These are phyloP conservation scores for Taiozyma sp. DNA, from an alignment of 1,139 yeast genomes.

Conservation along the genomic window DNA sequence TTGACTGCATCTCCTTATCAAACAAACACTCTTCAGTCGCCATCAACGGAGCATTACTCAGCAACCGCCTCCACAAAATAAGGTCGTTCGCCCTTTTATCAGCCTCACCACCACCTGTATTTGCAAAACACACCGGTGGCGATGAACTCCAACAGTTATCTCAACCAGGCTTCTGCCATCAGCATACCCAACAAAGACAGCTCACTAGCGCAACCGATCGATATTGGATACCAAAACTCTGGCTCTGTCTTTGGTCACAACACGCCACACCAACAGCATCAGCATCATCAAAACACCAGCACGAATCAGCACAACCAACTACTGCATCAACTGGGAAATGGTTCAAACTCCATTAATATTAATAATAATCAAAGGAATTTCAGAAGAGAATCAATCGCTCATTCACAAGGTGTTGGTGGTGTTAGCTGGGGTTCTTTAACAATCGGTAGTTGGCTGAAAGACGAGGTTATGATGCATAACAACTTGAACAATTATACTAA, in stretches of 20 bases:
- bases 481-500: conserved; percentile 21
- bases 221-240: conserved; percentile 15
- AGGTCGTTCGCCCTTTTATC: not conserved
- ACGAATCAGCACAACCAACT: conserved; percentile 4
- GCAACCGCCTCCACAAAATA: not conserved
- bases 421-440: conserved; percentile 97
- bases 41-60: not conserved
- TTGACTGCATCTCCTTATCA: not conserved
- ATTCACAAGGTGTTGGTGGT: conserved; percentile 97
- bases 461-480: conserved; percentile 60
- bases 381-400: conserved; percentile 88
- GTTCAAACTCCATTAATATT: conserved; percentile 25
- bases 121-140: too few species aligned
- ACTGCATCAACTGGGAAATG: conserved; percentile 4
- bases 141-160: conserved; percentile 8
- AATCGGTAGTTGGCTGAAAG: conserved; percentile 93
- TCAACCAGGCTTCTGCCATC: conserved; percentile 13
- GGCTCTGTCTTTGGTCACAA: conserved; percentile 8
- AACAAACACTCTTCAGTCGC: not conserved
- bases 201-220: conserved; percentile 17
- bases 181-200: conserved; percentile 17
- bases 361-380: conserved; percentile 48
- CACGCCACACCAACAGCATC: conserved; percentile 1
- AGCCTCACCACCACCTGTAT: not conserved
- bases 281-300: not conserved